These are phyloP conservation scores for Rhodomyrtus psidioides DNA, from an alignment of 441 rosid species.

Conservation along the genomic window DNA sequence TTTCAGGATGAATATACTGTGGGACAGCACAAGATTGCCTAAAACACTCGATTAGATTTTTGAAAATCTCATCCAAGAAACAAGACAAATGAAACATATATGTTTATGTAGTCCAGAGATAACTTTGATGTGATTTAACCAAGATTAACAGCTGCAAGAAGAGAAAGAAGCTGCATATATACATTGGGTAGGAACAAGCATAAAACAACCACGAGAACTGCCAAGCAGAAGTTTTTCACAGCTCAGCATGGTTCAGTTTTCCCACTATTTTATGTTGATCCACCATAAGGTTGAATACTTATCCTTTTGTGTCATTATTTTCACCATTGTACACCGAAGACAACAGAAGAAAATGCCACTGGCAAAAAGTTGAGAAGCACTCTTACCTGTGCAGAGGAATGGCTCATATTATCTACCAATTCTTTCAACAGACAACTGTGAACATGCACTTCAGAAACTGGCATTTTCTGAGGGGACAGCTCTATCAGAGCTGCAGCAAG, in stretches of 20 bases:
- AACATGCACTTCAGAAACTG: constrained; percentile 60
- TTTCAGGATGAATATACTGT: neutral
- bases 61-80: neutral
- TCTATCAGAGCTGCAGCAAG: constrained; percentile 92
- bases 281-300: neutral
- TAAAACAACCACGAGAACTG: neutral
- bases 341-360: neutral
- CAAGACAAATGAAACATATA: neutral
- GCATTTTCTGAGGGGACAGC: constrained; percentile 85
- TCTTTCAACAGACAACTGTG: constrained; percentile 73
- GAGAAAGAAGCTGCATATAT: neutral
- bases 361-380: neutral
- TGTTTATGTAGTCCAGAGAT: neutral
- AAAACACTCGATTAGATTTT: neutral
- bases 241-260: neutral
- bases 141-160: neutral
- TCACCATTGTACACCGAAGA: neutral
- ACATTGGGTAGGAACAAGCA: neutral
- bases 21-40: neutral
- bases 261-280: neutral
- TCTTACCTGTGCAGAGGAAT: constrained; percentile 98
- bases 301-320: neutral
- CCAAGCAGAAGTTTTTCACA: neutral
- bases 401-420: constrained; percentile 83
- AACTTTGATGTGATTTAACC: neutral